Base-by-base conservation (phyloP, 2,329 filamentous ascomycete species). In the Fusarium staphyleae region DNA sequence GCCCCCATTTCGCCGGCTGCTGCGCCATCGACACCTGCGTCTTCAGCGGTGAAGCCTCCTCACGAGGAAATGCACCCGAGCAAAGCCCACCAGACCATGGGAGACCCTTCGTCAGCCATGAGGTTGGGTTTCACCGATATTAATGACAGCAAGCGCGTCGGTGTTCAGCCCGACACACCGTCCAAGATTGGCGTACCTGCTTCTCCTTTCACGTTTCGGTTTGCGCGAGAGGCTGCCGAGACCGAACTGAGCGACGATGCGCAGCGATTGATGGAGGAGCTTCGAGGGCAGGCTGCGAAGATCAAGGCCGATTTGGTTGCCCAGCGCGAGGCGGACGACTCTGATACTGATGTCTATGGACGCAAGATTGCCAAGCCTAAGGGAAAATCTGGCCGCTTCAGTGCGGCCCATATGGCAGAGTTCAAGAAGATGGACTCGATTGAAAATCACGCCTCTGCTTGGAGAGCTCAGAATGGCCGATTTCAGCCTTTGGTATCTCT, bases 401-500 rank as follows among this genome's bases (percentile, higher is more conserved):
- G 91, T 70, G 88, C 91, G 58, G 87, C 85, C 30, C 93, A 98
- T 71, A 89, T 90, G 84, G 86, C 87, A 42, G 85, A 93, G 68
- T 97, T 98, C 77, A 91, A 91, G 75, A 98, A 96, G 79, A 97
- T 98, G 93, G 92, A 96, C 71, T 97, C 93, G 2, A 97, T 98
- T 69, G 90, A 86, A 35, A 87, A 87, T 57, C 93, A 97, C 70
- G 81, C 91, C 8, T 96, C 93, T 10, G 84, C 88, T 13, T 95
- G 87, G 77, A 82, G 90, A 57, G 81, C 82, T 16, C 79, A 83
- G 54, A 74, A 79, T 4, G 79, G 73, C 29, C 80, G 81, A 8
- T 73, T 78, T 60, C 81, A 82, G n/a, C 82, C 84, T 9, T 70
- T 76, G 45, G 67, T 67, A 48, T 66, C 72, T 16, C 60, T 75